Percentiles rank a stretch among this genome's conserved stretches.
Evolutionary conservation across 1,284 basidiomycete species (phyloP).

Genomic region (Puccinia hordei): DNA sequence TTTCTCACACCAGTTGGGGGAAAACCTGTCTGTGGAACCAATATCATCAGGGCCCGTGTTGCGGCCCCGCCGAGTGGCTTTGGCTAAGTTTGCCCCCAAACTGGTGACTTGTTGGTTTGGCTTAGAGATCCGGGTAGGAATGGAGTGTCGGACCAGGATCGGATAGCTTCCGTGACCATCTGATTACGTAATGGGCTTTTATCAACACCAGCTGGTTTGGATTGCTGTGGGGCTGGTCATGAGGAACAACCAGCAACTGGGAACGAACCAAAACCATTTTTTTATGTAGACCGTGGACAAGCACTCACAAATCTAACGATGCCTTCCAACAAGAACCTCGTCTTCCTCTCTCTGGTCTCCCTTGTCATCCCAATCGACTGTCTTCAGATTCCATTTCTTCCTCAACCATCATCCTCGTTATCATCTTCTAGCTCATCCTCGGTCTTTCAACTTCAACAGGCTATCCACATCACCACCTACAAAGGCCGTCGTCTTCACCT

Average conservation of each 20-base stretch:
- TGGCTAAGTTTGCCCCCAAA: too few species aligned
- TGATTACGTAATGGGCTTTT: background rate
- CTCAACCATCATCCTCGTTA: slow-evolving; percentile 31
- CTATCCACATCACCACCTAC: slow-evolving; percentile 52
- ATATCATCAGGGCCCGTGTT: too few species aligned
- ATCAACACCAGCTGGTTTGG: background rate
- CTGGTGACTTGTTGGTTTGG: too few species aligned
- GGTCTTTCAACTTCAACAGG: slow-evolving; percentile 53
- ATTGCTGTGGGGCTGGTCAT: background rate
- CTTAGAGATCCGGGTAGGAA: too few species aligned
- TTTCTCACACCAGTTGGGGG: too few species aligned
- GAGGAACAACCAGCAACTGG: background rate
- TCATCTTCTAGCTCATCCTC: slow-evolving; percentile 6
- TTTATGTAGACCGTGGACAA: background rate
- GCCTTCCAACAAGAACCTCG: slow-evolving; percentile 10
- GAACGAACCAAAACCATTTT: background rate
- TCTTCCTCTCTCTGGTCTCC: slow-evolving; percentile 19
- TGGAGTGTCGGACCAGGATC: too few species aligned
- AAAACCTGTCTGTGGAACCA: too few species aligned
- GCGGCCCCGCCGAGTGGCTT: too few species aligned
- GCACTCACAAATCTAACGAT: slow-evolving; percentile 1
- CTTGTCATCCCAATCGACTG: background rate
- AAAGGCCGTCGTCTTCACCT: slow-evolving; percentile 46
- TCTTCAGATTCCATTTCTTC: slow-evolving; percentile 51
- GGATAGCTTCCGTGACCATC: too few species aligned